Evolutionary conservation across 805 yeast genomes (phyloP).

Genomic region (Saccharomyces jurei): DNA sequence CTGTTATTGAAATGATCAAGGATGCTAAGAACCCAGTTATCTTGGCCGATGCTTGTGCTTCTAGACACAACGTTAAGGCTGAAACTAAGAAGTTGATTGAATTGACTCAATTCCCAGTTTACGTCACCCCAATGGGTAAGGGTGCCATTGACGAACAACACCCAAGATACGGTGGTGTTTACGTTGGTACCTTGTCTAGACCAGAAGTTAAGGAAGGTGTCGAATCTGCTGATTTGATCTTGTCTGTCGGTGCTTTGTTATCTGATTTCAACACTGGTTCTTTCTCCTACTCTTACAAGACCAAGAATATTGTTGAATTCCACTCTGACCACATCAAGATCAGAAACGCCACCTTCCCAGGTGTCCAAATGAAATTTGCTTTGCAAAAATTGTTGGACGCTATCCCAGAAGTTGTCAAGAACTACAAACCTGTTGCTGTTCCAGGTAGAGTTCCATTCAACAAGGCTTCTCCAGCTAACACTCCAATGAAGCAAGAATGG

Average conservation of each 20-base stretch:
- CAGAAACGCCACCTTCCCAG: conserved; percentile 53
- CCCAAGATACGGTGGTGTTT: conserved; percentile 66
- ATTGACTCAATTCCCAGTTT: conserved; percentile 63
- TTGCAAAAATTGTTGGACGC: conserved; percentile 32
- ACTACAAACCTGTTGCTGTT: conserved; percentile 40
- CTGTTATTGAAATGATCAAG: conserved; percentile 40
- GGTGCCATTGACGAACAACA: conserved; percentile 59
- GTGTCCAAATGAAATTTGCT: conserved; percentile 51
- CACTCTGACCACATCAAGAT: conserved; percentile 60
- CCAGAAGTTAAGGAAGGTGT: conserved; percentile 63
- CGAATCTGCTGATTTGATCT: conserved; percentile 58
- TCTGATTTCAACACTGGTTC: conserved; percentile 84
- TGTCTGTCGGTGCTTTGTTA: conserved; percentile 66
- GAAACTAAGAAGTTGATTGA: conserved; percentile 51
- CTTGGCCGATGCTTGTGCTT: conserved; percentile 74
- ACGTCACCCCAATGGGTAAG: conserved; percentile 82
- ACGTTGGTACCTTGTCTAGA: conserved; percentile 62
- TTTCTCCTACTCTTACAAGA: conserved; percentile 57
- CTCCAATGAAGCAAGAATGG: conserved; percentile 52
- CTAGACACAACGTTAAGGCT: conserved; percentile 51
- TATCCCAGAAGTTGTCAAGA: conserved; percentile 27
- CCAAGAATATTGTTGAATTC: conserved; percentile 58
- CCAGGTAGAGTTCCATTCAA: conserved; percentile 36
- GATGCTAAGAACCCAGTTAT: conserved; percentile 56
- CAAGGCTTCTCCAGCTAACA: conserved; percentile 34